Evolutionary conservation across 192 early-diverging fungal species (phyloP).

Genomic region (Rhizophagus clarus): DNA sequence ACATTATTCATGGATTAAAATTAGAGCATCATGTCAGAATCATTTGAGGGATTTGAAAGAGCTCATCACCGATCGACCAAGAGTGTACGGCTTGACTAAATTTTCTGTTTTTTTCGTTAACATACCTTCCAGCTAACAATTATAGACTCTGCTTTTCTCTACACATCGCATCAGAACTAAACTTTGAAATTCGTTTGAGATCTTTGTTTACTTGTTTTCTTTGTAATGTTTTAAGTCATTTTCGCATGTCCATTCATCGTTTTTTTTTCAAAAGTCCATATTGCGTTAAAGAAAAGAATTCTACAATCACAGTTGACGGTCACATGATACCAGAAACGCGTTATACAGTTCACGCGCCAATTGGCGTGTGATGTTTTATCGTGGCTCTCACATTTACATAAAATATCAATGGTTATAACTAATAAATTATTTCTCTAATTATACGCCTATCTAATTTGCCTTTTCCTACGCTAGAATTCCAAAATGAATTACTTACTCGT

Average conservation of each 20-base stretch:
- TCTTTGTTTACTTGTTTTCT: conserved; percentile 20
- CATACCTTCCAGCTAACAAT: conserved; percentile 25
- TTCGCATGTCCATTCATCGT: not conserved
- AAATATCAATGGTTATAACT: too few relatives aligned
- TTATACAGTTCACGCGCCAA: too few relatives aligned
- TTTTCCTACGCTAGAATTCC: too few relatives aligned
- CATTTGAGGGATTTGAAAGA: conserved; percentile 22
- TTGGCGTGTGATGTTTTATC: too few relatives aligned
- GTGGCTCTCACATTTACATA: too few relatives aligned
- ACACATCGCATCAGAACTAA: not conserved
- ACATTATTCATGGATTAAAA: too few relatives aligned
- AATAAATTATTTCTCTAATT: too few relatives aligned
- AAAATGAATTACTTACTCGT: too few relatives aligned
- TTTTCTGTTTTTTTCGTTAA: conserved; percentile 22
- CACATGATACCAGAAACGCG: too few relatives aligned
- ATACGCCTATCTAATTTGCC: too few relatives aligned
- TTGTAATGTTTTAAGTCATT: not conserved
- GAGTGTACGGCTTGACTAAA: conserved; percentile 29
- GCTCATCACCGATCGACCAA: conserved; percentile 28
- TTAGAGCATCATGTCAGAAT: conserved; percentile 15
- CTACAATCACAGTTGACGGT: too few relatives aligned
- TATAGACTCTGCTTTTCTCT: conserved; percentile 24
- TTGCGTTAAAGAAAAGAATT: not conserved
- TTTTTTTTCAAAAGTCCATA: conserved; percentile 10
- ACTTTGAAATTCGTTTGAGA: conserved; percentile 25